phyloP scores from a whole-genome alignment of 2,329 filamentous ascomycete genomes.

The Huntiella savannae region DNA sequence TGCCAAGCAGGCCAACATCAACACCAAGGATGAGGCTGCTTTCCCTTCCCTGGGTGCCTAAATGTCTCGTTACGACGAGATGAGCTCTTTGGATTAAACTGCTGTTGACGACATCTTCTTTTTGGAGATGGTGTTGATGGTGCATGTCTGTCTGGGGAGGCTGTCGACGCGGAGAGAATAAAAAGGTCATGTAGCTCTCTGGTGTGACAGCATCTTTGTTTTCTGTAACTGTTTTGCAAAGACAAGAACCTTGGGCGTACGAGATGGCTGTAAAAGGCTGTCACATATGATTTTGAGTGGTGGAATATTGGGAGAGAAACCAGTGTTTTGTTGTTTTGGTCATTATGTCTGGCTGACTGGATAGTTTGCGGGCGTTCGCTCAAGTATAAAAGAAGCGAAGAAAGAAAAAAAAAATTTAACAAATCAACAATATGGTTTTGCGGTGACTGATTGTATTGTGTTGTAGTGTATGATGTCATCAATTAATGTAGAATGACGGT shows the following conservation, averaged over 20 bases:
- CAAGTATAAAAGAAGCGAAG: constrained; percentile 8
- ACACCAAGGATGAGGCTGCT: constrained; percentile 36
- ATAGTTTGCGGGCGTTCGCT: background rate
- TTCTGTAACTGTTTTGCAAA: no score
- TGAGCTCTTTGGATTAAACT: background rate
- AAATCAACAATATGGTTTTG: constrained; percentile 3
- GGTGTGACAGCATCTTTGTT: no score
- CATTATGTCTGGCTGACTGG: no score
- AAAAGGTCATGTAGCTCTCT: no score
- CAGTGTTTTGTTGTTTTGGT: no score
- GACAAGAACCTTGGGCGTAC: no score
- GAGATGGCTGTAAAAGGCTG: no score
- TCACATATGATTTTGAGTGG: no score
- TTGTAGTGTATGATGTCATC: background rate
- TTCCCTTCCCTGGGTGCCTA: constrained; percentile 42
- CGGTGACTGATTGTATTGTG: background rate
- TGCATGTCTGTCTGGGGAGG: no score
- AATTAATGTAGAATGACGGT: no score
- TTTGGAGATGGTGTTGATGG: background rate
- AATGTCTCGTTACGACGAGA: constrained; percentile 14
- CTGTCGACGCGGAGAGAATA: background rate
- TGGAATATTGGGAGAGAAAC: no score
- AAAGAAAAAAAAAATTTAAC: constrained; percentile 10
- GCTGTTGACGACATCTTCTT: background rate
- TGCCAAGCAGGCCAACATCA: constrained; percentile 21